These are phyloP conservation scores for Endoconidiophora polonica DNA, from an alignment of 2,329 filamentous ascomycete species.

Conservation along the genomic window DNA sequence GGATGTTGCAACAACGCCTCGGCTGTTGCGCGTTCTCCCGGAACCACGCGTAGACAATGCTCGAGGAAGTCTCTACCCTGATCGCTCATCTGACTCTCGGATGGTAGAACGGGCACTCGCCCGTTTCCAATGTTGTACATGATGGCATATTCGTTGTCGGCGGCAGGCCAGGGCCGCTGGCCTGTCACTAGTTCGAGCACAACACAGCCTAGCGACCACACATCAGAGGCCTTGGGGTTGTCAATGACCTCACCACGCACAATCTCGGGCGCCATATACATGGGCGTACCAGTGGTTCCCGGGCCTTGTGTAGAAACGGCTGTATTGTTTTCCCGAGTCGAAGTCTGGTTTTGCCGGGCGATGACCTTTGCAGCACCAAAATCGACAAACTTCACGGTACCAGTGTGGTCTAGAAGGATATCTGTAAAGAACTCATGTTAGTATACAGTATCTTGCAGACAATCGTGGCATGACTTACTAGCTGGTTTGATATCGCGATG, in stretches of 20 bases:
- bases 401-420: constrained; percentile 90
- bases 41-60: constrained; percentile 75
- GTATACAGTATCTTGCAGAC: neutral
- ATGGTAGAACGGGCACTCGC: constrained; percentile 74
- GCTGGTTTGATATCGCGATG: constrained; percentile 98
- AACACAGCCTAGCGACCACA: constrained; percentile 94
- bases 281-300: constrained; percentile 83
- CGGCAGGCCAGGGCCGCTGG: constrained; percentile 78
- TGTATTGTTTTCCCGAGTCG: constrained; percentile 31
- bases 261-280: constrained; percentile 99
- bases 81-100: constrained; percentile 65
- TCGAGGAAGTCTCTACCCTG: constrained; percentile 76
- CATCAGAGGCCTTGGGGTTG: constrained; percentile 73
- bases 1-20: constrained; percentile 86
- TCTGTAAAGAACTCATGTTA: constrained; percentile 32
- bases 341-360: constrained; percentile 38
- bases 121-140: constrained; percentile 99
- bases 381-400: constrained; percentile 97
- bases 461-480: constrained; percentile 39
- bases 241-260: constrained; percentile 60
- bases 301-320: neutral
- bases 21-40: constrained; percentile 60
- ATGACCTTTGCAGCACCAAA: constrained; percentile 80
- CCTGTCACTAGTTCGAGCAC: constrained; percentile 97
- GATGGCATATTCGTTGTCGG: constrained; percentile 99